These are phyloP conservation scores for Blakeslea trispora DNA, from an alignment of 371 early-diverging fungal species.

Conservation along the genomic window DNA sequence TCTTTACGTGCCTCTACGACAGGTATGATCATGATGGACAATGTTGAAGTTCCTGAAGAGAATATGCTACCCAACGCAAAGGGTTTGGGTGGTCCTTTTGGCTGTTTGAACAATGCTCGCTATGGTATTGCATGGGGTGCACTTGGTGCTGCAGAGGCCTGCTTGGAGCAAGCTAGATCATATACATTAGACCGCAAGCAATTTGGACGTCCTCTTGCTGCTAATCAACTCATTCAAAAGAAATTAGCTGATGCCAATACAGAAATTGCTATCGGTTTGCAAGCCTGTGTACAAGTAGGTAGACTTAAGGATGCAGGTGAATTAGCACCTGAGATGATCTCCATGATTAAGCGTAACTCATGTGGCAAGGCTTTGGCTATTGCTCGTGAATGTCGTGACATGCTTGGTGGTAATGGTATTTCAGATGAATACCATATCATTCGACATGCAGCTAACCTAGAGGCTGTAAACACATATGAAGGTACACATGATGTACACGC, in stretches of 20 bases:
- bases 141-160: slow-evolving; percentile 95
- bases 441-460: slow-evolving; percentile 93
- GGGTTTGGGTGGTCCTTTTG: slow-evolving; percentile 97
- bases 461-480: slow-evolving; percentile 97
- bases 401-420: slow-evolving; percentile 94
- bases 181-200: slow-evolving; percentile 90
- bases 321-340: slow-evolving; percentile 95
- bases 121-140: slow-evolving; percentile 98
- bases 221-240: slow-evolving; percentile 95
- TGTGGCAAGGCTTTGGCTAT: slow-evolving; percentile 94
- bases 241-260: slow-evolving; percentile 95
- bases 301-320: slow-evolving; percentile 89
- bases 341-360: slow-evolving; percentile 96
- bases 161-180: slow-evolving; percentile 86
- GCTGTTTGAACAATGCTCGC: slow-evolving; percentile 97
- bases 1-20: slow-evolving; percentile 94
- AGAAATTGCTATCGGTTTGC: slow-evolving; percentile 91
- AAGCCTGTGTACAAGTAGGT: slow-evolving; percentile 92
- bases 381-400: slow-evolving; percentile 87
- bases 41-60: slow-evolving; percentile 89
- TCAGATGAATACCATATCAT: slow-evolving; percentile 97
- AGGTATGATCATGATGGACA: slow-evolving; percentile 99
- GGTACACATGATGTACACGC: slow-evolving; percentile 97
- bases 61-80: slow-evolving; percentile 88
- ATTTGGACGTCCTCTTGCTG: slow-evolving; percentile 94